phyloP scores from a whole-genome alignment of 2,329 filamentous ascomycete species.

The Talaromyces sp. region DNA sequence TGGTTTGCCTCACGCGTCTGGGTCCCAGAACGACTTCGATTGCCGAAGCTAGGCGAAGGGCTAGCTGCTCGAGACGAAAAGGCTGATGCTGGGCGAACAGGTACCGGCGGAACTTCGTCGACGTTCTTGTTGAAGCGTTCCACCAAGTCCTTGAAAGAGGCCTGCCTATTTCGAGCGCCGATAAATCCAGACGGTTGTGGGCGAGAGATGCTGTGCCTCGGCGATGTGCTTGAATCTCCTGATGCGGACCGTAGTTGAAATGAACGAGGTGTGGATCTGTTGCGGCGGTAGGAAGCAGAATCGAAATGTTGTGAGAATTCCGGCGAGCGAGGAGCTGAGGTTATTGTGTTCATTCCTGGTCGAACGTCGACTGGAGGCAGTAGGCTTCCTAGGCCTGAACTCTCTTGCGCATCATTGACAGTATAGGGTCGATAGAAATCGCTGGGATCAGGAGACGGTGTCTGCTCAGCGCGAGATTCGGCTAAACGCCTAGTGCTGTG shows the following conservation, averaged over 20 bases:
- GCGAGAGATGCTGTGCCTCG: slow-evolving; percentile 22
- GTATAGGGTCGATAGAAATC: slow-evolving; percentile 51
- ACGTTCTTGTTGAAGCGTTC: slow-evolving; percentile 70
- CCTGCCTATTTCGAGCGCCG: slow-evolving; percentile 44
- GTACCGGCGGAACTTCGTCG: slow-evolving; percentile 44
- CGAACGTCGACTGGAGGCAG: slow-evolving; percentile 21
- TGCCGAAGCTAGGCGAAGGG: slow-evolving; percentile 29
- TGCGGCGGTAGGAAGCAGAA: slow-evolving; percentile 23
- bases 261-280: slow-evolving; percentile 19
- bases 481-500: neutral
- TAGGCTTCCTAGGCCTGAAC: slow-evolving; percentile 24
- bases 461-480: slow-evolving; percentile 22
- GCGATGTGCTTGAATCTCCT: slow-evolving; percentile 26
- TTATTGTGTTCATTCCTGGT: slow-evolving; percentile 25
- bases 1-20: slow-evolving; percentile 18
- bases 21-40: slow-evolving; percentile 25
- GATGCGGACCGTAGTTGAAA: slow-evolving; percentile 33
- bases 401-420: slow-evolving; percentile 27
- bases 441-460: slow-evolving; percentile 45
- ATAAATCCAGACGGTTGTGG: slow-evolving; percentile 20
- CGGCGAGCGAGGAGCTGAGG: slow-evolving; percentile 17
- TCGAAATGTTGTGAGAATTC: slow-evolving; percentile 25
- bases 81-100: slow-evolving; percentile 31
- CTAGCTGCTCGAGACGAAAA: slow-evolving; percentile 38
- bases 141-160: slow-evolving; percentile 77